These are phyloP conservation scores for Aureobasidium pullulans DNA, from an alignment of 2,329 filamentous ascomycete genomes.

Conservation along the genomic window DNA sequence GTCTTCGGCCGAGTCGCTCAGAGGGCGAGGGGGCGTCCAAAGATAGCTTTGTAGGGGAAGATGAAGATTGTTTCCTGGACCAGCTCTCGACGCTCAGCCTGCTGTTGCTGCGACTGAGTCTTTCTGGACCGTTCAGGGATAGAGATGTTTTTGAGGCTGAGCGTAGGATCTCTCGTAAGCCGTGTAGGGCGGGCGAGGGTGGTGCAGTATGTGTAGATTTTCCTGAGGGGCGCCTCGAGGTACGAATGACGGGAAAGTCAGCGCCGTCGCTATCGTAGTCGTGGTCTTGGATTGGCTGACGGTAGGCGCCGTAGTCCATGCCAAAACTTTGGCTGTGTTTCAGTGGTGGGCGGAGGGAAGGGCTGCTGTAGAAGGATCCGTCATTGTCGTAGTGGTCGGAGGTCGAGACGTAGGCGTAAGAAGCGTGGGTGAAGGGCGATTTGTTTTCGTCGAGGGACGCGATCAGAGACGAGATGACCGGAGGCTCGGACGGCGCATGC, in stretches of 20 bases:
- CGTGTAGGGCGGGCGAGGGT: slow-evolving; percentile 34
- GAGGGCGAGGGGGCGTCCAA: slow-evolving; percentile 10
- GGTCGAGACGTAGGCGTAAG: slow-evolving; percentile 9
- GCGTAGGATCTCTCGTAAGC: slow-evolving; percentile 54
- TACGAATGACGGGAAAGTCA: slow-evolving; percentile 66
- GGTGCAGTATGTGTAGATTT: slow-evolving; percentile 63
- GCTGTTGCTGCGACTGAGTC: slow-evolving; percentile 47
- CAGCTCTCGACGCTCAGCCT: slow-evolving; percentile 26
- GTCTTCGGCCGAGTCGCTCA: neutral
- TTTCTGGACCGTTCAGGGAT: slow-evolving; percentile 46
- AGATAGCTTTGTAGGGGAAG: slow-evolving; percentile 17
- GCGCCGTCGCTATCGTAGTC: slow-evolving; percentile 50
- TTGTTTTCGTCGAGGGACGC: slow-evolving; percentile 45
- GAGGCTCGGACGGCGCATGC: slow-evolving; percentile 26
- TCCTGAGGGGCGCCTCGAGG: slow-evolving; percentile 72
- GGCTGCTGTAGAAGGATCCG: neutral
- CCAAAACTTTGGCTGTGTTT: slow-evolving; percentile 44
- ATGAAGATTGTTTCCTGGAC: slow-evolving; percentile 18
- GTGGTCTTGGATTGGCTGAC: slow-evolving; percentile 40
- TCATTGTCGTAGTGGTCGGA: slow-evolving; percentile 1
- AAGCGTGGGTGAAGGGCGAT: neutral
- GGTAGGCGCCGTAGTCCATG: slow-evolving; percentile 58
- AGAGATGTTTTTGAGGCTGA: slow-evolving; percentile 15
- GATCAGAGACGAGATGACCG: slow-evolving; percentile 59
- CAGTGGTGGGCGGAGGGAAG: slow-evolving; percentile 1